Conservation (phyloP, 2,329 filamentous ascomycete genomes). For the Dactylellina sp. region DNA sequence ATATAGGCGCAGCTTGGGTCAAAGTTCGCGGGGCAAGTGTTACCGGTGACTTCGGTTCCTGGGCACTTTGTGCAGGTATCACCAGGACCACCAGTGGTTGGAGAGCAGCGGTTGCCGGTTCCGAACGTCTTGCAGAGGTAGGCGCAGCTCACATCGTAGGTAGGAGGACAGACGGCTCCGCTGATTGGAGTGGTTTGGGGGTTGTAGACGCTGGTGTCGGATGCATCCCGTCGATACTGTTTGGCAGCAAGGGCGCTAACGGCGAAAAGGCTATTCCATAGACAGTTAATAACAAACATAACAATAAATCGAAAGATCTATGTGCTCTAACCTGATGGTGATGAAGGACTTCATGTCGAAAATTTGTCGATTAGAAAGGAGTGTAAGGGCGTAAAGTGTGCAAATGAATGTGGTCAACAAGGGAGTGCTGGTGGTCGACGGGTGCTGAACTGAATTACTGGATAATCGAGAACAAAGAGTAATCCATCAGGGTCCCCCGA, state of each 20-base stretch:
- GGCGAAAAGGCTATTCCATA: slow-evolving; percentile 13
- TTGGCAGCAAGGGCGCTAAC: slow-evolving; percentile 4
- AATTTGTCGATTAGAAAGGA: not conserved
- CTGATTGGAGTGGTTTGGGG: not conserved
- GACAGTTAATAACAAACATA: not conserved
- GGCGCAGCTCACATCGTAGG: slow-evolving; percentile 22
- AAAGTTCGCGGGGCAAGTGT: slow-evolving; percentile 6
- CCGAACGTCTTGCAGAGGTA: slow-evolving; percentile 12
- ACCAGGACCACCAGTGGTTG: not conserved
- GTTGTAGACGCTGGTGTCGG: not conserved
- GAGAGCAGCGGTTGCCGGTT: slow-evolving; percentile 10
- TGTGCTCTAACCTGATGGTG: slow-evolving; percentile 11
- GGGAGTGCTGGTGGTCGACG: slow-evolving; percentile 15
- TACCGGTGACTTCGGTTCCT: slow-evolving; percentile 12
- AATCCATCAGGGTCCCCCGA: not conserved
- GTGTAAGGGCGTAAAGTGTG: not conserved
- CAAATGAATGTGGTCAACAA: slow-evolving; percentile 7
- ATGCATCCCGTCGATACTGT: not conserved
- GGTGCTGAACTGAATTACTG: not conserved
- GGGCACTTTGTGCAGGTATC: slow-evolving; percentile 14
- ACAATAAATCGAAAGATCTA: not conserved
- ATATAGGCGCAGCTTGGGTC: slow-evolving; percentile 10
- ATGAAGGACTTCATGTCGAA: slow-evolving; percentile 24
- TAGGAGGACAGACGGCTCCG: slow-evolving; percentile 14
- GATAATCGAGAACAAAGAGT: not conserved